Percentiles rank a stretch among this genome's conserved stretches.
These are phyloP conservation scores for Aspergillus eucalypticola DNA, from an alignment of 2,329 filamentous ascomycete genomes.

Conservation along the genomic window DNA sequence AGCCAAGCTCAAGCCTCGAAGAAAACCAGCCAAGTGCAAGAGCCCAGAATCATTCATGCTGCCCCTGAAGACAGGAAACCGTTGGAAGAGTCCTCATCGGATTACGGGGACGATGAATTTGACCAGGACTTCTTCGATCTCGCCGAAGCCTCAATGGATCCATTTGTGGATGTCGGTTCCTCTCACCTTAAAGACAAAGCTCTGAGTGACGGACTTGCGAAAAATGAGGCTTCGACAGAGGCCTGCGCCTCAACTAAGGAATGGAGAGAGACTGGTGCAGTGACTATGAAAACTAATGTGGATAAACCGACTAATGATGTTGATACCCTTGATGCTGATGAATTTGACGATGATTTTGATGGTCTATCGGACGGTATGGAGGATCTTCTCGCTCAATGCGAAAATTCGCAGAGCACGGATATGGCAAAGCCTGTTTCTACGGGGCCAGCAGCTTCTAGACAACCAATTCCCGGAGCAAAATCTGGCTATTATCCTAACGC, in stretches of 20 bases:
- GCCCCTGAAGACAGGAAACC: conserved; percentile 3
- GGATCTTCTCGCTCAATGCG: conserved; percentile 58
- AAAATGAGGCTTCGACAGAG: not conserved
- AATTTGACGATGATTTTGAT: conserved; percentile 70
- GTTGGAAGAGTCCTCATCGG: conserved; percentile 38
- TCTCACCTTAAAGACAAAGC: not conserved
- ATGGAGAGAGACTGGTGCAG: not conserved
- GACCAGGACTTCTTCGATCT: conserved; percentile 48
- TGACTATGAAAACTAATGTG: not conserved
- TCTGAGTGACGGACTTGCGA: not conserved
- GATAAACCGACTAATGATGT: conserved; percentile 3
- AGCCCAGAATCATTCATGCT: conserved; percentile 4
- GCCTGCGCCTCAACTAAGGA: not conserved
- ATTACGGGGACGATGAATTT: conserved; percentile 52
- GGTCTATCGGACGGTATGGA: conserved; percentile 60
- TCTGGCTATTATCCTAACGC: not conserved
- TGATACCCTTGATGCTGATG: conserved; percentile 47
- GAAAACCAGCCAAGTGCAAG: not conserved
- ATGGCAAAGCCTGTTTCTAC: conserved; percentile 12
- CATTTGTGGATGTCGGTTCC: conserved; percentile 25
- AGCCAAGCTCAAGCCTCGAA: not conserved
- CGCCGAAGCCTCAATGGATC: conserved; percentile 35
- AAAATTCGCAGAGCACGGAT: conserved; percentile 38
- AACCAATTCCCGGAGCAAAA: conserved; percentile 6
- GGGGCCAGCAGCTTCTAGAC: conserved; percentile 22